Evolutionary conservation across 2,329 filamentous ascomycete genomes (phyloP).

Genomic region (Domatiomyces catenatus): DNA sequence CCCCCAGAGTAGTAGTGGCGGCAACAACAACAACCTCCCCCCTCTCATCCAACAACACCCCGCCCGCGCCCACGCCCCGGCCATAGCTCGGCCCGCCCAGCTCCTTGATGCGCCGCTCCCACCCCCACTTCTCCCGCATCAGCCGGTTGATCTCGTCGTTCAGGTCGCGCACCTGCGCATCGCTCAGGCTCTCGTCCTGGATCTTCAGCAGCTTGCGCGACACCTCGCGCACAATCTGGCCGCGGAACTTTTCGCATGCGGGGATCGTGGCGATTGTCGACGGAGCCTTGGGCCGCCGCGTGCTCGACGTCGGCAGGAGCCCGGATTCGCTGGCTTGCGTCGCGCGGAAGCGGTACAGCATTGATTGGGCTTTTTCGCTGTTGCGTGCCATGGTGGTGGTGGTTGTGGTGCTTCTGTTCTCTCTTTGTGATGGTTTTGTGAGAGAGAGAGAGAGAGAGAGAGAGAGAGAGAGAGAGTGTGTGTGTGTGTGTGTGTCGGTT

Average conservation of each 20-base stretch:
- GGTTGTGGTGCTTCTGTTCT: neutral
- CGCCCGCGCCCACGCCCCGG: conserved; percentile 40
- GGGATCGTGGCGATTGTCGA: conserved; percentile 73
- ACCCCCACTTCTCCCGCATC: conserved; percentile 98
- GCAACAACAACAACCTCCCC: conserved; percentile 48
- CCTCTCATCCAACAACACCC: conserved; percentile 57
- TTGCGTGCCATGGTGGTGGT: conserved; percentile 59
- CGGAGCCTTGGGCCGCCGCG: conserved; percentile 79
- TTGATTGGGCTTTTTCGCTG: conserved; percentile 96
- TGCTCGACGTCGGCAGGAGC: conserved; percentile 83
- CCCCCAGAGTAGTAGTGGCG: too few species aligned
- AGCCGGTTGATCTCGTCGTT: conserved; percentile 99
- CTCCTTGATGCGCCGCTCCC: conserved; percentile 93
- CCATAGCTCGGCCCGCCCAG: conserved; percentile 96
- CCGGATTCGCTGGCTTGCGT: conserved; percentile 90
- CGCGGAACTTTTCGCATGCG: conserved; percentile 91
- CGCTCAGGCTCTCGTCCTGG: conserved; percentile 77
- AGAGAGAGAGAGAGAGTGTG: too few species aligned
- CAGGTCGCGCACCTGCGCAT: conserved; percentile 93
- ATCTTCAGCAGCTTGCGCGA: conserved; percentile 93
- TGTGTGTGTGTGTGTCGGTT: neutral
- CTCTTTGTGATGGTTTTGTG: neutral
- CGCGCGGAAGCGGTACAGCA: conserved; percentile 99
- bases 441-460: too few species aligned
- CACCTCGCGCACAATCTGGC: conserved; percentile 92